Conservation (phyloP, 441 rosid species). For the Brassica hybrid region DNA sequence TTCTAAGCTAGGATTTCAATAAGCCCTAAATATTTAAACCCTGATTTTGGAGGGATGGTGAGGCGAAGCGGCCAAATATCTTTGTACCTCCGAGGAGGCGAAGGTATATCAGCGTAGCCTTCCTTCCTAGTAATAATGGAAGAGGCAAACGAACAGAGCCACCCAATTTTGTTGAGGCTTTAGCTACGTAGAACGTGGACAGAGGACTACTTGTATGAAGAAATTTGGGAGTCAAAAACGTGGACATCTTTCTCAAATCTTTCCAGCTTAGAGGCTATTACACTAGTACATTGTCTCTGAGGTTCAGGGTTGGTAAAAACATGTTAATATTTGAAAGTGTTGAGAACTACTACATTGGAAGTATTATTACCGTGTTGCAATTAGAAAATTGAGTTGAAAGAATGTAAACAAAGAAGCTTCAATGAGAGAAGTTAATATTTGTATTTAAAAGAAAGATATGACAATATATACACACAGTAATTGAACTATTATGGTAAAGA, state of each 20-base stretch:
- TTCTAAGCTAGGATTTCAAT: not conserved
- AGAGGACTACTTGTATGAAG: not conserved
- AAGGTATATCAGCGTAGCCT: not conserved
- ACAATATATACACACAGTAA: not conserved
- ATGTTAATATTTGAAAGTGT: not conserved
- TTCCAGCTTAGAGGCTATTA: conserved; percentile 30
- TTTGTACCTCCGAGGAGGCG: conserved; percentile 65
- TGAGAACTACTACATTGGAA: not conserved
- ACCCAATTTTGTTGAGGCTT: not conserved
- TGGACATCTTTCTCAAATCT: too few relatives aligned
- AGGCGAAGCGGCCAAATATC: conserved; percentile 84
- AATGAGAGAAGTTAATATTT: not conserved
- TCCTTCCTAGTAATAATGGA: not conserved
- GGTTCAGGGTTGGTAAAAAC: not conserved
- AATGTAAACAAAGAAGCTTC: not conserved
- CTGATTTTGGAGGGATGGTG: conserved; percentile 31
- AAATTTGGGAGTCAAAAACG: not conserved
- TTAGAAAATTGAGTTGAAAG: not conserved
- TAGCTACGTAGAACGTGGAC: not conserved
- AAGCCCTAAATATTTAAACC: not conserved
- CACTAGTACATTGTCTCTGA: not conserved
- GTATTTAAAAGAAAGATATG: not conserved
- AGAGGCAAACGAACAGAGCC: not conserved
- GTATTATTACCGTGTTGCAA: not conserved
- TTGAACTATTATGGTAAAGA: not conserved